Conservation (phyloP, 805 yeast genomes). For the Yarrowia hollandica region DNA sequence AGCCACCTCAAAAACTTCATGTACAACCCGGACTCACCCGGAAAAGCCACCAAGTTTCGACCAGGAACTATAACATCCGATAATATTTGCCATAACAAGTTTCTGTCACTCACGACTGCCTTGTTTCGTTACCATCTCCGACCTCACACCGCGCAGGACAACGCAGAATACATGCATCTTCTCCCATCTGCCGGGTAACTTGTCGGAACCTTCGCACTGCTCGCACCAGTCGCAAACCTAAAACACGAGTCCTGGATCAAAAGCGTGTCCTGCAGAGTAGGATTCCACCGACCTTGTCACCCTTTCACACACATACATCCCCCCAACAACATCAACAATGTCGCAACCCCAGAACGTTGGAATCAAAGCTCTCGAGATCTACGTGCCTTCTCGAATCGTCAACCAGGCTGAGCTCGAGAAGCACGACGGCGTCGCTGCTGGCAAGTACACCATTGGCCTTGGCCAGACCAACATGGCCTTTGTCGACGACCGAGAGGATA, state of each 20-base stretch:
- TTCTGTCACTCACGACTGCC: background rate
- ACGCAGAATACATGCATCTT: background rate
- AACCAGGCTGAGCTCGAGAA: conserved; percentile 85
- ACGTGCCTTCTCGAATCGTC: conserved; percentile 82
- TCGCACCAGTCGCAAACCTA: conserved; percentile 28
- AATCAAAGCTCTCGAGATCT: conserved; percentile 92
- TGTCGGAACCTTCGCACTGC: conserved; percentile 18
- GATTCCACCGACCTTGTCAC: background rate
- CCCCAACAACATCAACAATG: conserved; percentile 12
- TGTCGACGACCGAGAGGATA: conserved; percentile 96
- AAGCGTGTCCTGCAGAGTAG: conserved; percentile 7
- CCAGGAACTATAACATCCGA: background rate
- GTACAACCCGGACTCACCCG: background rate
- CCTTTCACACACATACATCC: background rate
- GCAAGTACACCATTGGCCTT: conserved; percentile 96
- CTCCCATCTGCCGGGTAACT: conserved; percentile 15
- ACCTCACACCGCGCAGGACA: conserved; percentile 4
- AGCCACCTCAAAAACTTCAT: background rate
- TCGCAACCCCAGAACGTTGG: conserved; percentile 79
- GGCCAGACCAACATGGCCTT: conserved; percentile 99
- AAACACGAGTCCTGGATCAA: conserved; percentile 22
- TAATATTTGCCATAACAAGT: background rate
- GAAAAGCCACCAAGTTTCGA: background rate
- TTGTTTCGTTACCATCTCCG: conserved; percentile 1
- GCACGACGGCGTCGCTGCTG: conserved; percentile 81